Base-by-base conservation (phyloP, 2,329 filamentous ascomycete species). In the Botryotinia globosa region DNA sequence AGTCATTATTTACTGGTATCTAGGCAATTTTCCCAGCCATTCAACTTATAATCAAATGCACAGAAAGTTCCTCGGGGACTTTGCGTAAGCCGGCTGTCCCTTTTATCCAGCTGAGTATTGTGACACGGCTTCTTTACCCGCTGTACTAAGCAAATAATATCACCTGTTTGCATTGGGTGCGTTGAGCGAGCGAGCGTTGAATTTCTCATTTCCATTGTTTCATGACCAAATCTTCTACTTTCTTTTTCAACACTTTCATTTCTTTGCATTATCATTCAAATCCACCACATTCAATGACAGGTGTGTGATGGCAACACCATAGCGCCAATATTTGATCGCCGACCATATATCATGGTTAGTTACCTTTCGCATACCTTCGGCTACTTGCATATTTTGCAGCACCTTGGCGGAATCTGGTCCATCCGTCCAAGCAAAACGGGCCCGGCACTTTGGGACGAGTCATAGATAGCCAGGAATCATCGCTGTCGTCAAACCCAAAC, bases 281-380 rank as follows among this genome's bases (percentile, higher is more conserved):
- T 32, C 18, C 69, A 54, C n/a, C n/a, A 22, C 59, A 20, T 56
- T n/a, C 3, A 51, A 44, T 44, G 44, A 45, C 22, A 56, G 37
- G 39, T 44, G 45, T 54, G 10, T 56, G 32, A 45, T 51, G 48
- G 69, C 45, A 66, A 44, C 48, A 71, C 45, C 37, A 45, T 32
- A 34, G 65, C 39, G 69, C 59, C 59, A 51, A 66, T 42, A 22
- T 66, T 65, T 71, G 69, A 71, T 71, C 69, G 69, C 69, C 69
- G 45, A 71, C 59, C 61, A 66, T 66, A 66, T n/a, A 44, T 29
- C 39, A 44, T 65, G 69, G n/a, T 64, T 71, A 51, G 44, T 51
- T 51, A 37, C 32, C 29, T 39, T 66, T 66, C 64, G 64, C 45
- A 34, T 65, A 34, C 45, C 25, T 67, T 67, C 62, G 69, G 69